Evolutionary conservation across 352 stramenopile species (phyloP).

Genomic region (Phytophthora cryptogea): DNA sequence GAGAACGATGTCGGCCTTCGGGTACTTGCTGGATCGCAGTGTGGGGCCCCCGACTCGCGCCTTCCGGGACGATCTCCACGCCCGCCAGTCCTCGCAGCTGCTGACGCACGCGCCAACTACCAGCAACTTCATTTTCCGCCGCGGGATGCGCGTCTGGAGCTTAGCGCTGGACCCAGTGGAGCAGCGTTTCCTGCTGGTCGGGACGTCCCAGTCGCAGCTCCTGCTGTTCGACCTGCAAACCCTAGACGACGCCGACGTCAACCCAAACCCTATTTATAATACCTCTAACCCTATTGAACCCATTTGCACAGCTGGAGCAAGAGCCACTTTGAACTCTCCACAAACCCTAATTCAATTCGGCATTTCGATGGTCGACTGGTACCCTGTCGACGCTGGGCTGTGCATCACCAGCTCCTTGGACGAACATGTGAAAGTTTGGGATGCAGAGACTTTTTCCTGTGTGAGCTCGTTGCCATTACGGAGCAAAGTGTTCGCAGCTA

Average conservation of each 20-base stretch:
- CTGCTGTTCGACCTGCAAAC: constrained; percentile 64
- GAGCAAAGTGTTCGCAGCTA: constrained; percentile 62
- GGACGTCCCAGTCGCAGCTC: constrained; percentile 59
- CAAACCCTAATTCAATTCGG: constrained; percentile 48
- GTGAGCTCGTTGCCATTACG: constrained; percentile 66
- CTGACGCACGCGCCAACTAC: constrained; percentile 20
- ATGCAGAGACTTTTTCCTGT: constrained; percentile 70
- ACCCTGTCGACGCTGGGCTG: constrained; percentile 80
- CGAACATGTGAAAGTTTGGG: constrained; percentile 73
- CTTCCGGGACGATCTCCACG: constrained; percentile 51
- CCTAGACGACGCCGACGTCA: constrained; percentile 42
- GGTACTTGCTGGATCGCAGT: constrained; percentile 58
- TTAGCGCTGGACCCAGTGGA: constrained; percentile 64
- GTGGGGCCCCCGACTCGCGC: constrained; percentile 43
- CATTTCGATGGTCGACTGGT: constrained; percentile 86
- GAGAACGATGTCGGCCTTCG: constrained; percentile 40
- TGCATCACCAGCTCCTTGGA: constrained; percentile 82
- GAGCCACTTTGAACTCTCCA: neutral
- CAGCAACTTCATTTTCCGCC: constrained; percentile 67
- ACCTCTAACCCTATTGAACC: constrained; percentile 27
- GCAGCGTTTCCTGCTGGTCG: constrained; percentile 62
- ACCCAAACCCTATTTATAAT: constrained; percentile 15
- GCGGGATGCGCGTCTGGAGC: constrained; percentile 62
- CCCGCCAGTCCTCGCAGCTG: constrained; percentile 30
- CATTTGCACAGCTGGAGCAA: constrained; percentile 25